Percentiles rank a stretch among this genome's conserved stretches.
Conservation (phyloP, 2,329 filamentous ascomycete genomes). For the Fusarium liriodendri region DNA sequence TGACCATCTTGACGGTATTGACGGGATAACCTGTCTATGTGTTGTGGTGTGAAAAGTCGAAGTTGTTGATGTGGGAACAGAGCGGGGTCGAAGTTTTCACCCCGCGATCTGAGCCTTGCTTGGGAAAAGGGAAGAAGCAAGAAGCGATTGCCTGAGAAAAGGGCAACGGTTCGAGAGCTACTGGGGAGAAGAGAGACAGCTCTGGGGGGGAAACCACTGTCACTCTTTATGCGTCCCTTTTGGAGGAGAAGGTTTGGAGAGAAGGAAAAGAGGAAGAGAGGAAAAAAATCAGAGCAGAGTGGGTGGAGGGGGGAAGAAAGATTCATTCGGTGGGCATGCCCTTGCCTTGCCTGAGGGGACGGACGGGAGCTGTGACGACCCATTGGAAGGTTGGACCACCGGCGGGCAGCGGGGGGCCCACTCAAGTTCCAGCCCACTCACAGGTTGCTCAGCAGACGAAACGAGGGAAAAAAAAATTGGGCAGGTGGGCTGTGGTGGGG, state of each 20-base stretch:
- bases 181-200: conserved; percentile 53
- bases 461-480: conserved; percentile 40
- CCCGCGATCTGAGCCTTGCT: conserved; percentile 50
- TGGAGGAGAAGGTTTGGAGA: conserved; percentile 38
- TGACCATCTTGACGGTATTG: conserved; percentile 98
- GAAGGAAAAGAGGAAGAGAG: conserved; percentile 21
- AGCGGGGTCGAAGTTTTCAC: conserved; percentile 60
- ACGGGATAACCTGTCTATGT: conserved; percentile 55
- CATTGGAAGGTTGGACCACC: conserved; percentile 32
- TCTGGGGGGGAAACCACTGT: conserved; percentile 50
- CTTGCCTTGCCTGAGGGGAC: background rate
- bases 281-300: conserved; percentile 44
- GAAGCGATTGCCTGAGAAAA: conserved; percentile 43
- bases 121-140: conserved; percentile 38
- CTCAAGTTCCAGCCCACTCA: conserved; percentile 7
- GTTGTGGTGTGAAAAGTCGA: conserved; percentile 49
- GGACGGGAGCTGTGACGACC: conserved; percentile 18
- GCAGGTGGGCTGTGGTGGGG: conserved; percentile 33
- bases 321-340: conserved; percentile 34
- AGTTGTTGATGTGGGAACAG: conserved; percentile 52
- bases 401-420: conserved; percentile 4
- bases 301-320: conserved; percentile 42
- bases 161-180: conserved; percentile 46
- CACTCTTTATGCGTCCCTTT: conserved; percentile 55
- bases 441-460: conserved; percentile 12